Evolutionary conservation across 352 stramenopile genomes (phyloP).

Genomic region (Globisporangium camurandrum): DNA sequence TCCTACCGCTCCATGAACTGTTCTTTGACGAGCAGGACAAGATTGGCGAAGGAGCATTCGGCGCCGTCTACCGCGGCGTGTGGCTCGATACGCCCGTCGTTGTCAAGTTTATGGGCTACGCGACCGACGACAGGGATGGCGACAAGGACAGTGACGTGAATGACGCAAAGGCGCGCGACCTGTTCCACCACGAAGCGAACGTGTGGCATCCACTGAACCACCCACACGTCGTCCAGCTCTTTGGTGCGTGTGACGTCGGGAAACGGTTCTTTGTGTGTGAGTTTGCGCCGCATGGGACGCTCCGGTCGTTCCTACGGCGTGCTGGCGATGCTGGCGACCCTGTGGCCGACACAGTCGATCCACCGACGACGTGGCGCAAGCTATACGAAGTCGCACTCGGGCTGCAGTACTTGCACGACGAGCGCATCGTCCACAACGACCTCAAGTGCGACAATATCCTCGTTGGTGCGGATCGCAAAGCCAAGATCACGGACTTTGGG

Average conservation of each 20-base stretch:
- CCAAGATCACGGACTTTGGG: slow-evolving; percentile 22
- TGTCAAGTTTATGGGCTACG: slow-evolving; percentile 10
- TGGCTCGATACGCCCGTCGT: slow-evolving; percentile 6
- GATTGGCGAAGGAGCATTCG: slow-evolving; percentile 1
- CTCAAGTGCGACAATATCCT: slow-evolving; percentile 21
- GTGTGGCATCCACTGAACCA: slow-evolving; percentile 5
- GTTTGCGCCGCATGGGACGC: not conserved
- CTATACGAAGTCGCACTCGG: slow-evolving; percentile 18
- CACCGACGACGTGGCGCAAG: slow-evolving; percentile 9
- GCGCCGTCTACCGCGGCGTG: slow-evolving; percentile 1
- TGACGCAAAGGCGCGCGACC: not conserved
- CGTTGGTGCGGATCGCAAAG: slow-evolving; percentile 2
- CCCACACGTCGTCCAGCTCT: slow-evolving; percentile 5
- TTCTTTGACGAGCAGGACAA: not conserved
- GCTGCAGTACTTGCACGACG: slow-evolving; percentile 16
- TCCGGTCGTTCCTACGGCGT: not conserved
- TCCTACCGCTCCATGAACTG: slow-evolving; percentile 1
- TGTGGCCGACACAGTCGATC: not conserved
- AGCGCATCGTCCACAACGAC: slow-evolving; percentile 12
- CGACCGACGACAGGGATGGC: not conserved
- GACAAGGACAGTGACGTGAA: too few relatives aligned
- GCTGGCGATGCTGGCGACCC: not conserved
- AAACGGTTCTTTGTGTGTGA: slow-evolving; percentile 10
- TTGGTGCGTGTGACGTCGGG: slow-evolving; percentile 3
- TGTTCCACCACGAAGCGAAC: slow-evolving; percentile 1